Conservation (phyloP, 1,284 basidiomycete species). For the Malassezia sympodialis region DNA sequence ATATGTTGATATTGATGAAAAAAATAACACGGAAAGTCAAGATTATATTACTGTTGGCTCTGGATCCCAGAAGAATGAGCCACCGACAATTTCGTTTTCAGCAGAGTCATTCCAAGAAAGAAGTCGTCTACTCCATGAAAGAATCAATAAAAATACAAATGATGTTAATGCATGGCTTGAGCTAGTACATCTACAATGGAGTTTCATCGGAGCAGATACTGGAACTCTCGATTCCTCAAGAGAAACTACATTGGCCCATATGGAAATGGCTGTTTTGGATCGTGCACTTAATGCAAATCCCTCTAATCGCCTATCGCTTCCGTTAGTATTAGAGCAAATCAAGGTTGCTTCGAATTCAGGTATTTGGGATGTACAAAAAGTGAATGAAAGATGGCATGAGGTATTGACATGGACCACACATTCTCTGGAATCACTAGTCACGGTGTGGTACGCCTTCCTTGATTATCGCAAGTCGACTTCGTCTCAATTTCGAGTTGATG, state of each 20-base stretch:
- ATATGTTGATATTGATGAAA: background rate
- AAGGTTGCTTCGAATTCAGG: background rate
- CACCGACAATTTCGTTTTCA: background rate
- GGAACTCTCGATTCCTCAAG: background rate
- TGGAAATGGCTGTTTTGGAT: constrained; percentile 15
- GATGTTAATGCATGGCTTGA: constrained; percentile 7
- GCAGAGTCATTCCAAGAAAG: constrained; percentile 1
- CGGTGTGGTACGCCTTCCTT: constrained; percentile 8
- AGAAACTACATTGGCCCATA: background rate
- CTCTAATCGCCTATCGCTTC: background rate
- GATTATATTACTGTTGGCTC: background rate
- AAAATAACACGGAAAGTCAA: background rate
- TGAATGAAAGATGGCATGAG: background rate
- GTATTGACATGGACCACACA: background rate
- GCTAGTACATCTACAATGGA: constrained; percentile 3
- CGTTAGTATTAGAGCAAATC: background rate
- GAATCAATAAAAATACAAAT: background rate
- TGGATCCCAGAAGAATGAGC: background rate
- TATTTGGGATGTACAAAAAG: background rate
- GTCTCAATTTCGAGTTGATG: constrained; percentile 2
- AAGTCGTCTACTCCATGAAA: constrained; percentile 1
- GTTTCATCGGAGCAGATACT: background rate
- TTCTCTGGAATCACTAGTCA: background rate
- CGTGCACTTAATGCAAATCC: background rate
- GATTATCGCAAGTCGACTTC: background rate